These are phyloP conservation scores for Alternaria atra DNA, from an alignment of 2,329 filamentous ascomycete genomes.

Conservation along the genomic window DNA sequence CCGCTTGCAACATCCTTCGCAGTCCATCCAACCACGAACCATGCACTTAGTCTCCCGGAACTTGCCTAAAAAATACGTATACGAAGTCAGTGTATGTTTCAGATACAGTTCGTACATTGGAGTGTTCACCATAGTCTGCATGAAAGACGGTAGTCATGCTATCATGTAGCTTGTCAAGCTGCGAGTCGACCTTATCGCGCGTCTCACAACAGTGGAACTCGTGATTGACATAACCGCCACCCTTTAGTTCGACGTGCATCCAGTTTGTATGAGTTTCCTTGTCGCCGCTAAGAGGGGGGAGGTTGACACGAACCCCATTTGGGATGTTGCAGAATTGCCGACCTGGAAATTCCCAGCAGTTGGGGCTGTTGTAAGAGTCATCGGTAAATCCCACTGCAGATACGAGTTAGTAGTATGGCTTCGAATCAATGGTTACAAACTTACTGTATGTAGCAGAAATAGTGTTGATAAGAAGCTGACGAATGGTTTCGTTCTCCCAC, in stretches of 20 bases:
- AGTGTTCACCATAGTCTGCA: neutral
- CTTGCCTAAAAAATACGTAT: neutral
- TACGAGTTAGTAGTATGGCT: neutral
- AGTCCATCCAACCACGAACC: neutral
- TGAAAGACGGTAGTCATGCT: neutral
- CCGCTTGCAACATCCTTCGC: neutral
- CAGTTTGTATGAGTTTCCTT: neutral
- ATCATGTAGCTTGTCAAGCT: neutral
- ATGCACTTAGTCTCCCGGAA: neutral
- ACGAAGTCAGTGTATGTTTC: no score
- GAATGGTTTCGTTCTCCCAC: neutral
- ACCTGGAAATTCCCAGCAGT: neutral
- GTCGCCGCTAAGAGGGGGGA: neutral
- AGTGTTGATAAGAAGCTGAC: neutral
- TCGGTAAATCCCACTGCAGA: neutral
- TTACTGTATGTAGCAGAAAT: neutral
- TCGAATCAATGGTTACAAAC: neutral
- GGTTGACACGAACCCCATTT: neutral
- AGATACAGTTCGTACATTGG: no score
- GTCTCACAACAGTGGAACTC: neutral
- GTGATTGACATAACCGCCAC: neutral
- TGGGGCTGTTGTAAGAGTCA: neutral
- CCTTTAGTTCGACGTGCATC: neutral
- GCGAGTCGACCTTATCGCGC: neutral
- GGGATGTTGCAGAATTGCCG: neutral